Evolutionary conservation across 345 rosid species (phyloP).

Genomic region (Gynandropsis gynandra): DNA sequence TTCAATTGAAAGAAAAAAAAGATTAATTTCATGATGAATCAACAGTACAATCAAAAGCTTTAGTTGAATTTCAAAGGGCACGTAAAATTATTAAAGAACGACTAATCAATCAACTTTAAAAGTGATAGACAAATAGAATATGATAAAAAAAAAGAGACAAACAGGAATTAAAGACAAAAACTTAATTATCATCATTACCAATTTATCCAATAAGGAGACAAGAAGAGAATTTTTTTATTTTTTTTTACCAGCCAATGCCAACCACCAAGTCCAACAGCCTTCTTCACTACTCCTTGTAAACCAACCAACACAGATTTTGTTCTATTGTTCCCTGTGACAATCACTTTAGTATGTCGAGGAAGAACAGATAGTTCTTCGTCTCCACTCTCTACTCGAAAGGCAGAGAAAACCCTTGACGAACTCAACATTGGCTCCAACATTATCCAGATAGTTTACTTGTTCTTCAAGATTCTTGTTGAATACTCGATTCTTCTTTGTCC

Average conservation of each 20-base stretch:
- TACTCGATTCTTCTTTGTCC: conserved; percentile 6
- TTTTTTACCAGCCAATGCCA: conserved; percentile 73
- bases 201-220: neutral
- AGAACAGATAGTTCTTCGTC: conserved; percentile 70
- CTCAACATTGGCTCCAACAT: conserved; percentile 16
- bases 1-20: too few species aligned
- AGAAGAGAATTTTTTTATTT: neutral
- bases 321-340: conserved; percentile 65
- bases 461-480: neutral
- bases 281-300: conserved; percentile 67
- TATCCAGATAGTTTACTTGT: neutral
- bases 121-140: neutral
- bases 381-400: conserved; percentile 52
- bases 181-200: neutral
- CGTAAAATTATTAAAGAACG: neutral
- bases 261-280: conserved; percentile 72
- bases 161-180: neutral
- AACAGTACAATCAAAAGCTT: neutral
- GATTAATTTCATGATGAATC: neutral
- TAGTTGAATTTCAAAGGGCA: neutral
- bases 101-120: neutral
- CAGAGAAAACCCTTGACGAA: conserved; percentile 32
- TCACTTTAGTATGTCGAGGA: conserved; percentile 61
- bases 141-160: neutral
- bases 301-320: conserved; percentile 67